Percentiles rank a stretch among this genome's conserved stretches.
Conservation (phyloP, 164 flowering plant species). For the Annona squamosa region DNA sequence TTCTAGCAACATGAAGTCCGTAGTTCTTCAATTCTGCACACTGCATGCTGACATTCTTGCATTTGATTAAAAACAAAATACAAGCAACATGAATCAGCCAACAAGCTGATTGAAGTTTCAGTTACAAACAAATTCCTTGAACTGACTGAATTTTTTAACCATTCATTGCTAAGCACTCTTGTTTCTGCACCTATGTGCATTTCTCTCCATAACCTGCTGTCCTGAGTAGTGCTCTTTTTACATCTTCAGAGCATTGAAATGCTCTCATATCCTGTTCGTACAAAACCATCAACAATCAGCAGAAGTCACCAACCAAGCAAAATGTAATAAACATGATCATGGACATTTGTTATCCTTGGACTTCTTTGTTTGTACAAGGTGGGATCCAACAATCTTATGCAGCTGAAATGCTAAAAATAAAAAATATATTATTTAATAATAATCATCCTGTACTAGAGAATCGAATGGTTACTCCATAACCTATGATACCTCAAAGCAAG, state of each 20-base stretch:
- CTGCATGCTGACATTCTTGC: neutral
- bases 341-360: neutral
- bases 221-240: constrained; percentile 68
- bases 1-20: neutral
- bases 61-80: constrained; percentile 4
- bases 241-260: constrained; percentile 44
- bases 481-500: constrained; percentile 74
- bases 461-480: neutral
- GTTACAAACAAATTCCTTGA: neutral
- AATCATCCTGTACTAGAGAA: no score
- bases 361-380: neutral
- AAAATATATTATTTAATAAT: neutral
- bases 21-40: neutral
- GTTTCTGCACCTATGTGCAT: constrained; percentile 34
- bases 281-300: neutral
- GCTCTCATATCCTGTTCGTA: constrained; percentile 51
- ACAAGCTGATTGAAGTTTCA: neutral
- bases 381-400: neutral
- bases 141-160: neutral
- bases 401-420: no score
- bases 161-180: neutral
- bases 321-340: neutral
- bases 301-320: neutral
- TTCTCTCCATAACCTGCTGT: constrained; percentile 90
- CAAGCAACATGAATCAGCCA: neutral